Percentiles rank a stretch among this genome's conserved stretches.
Conservation (phyloP, 2,329 filamentous ascomycete genomes). For the Claviceps sorghi region DNA sequence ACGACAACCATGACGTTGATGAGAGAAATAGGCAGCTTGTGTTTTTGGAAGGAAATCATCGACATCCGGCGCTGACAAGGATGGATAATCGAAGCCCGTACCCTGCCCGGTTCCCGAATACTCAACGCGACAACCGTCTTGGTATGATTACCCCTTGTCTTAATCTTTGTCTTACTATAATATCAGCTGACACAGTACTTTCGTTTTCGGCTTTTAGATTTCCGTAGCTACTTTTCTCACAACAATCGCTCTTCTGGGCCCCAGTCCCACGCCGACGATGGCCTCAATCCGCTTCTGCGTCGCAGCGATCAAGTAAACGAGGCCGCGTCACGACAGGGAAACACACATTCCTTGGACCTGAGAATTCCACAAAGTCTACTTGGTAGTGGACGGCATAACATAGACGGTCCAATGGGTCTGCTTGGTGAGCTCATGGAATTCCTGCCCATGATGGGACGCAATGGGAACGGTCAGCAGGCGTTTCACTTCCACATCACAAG, state of each 20-base stretch:
- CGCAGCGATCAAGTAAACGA: slow-evolving; percentile 36
- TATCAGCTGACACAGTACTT: not conserved
- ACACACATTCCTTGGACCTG: slow-evolving; percentile 40
- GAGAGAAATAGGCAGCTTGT: slow-evolving; percentile 31
- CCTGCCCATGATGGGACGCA: slow-evolving; percentile 31
- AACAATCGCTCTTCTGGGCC: slow-evolving; percentile 39
- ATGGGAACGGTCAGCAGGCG: slow-evolving; percentile 32
- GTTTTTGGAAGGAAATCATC: slow-evolving; percentile 35
- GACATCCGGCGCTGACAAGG: slow-evolving; percentile 19
- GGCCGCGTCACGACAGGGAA: slow-evolving; percentile 30
- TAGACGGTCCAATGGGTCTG: slow-evolving; percentile 38
- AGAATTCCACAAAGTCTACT: slow-evolving; percentile 33
- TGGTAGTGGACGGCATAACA: slow-evolving; percentile 20
- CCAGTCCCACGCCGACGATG: slow-evolving; percentile 56
- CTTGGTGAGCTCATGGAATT: slow-evolving; percentile 43
- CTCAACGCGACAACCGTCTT: slow-evolving; percentile 39
- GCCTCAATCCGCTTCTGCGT: slow-evolving; percentile 73
- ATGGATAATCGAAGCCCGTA: slow-evolving; percentile 41
- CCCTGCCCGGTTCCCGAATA: slow-evolving; percentile 37
- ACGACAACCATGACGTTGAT: slow-evolving; percentile 35
- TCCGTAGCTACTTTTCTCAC: slow-evolving; percentile 34
- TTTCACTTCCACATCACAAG: slow-evolving; percentile 47
- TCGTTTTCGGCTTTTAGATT: slow-evolving; percentile 19
- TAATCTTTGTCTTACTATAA: not conserved
- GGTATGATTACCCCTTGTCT: slow-evolving; percentile 21